Conservation (phyloP, 345 rosid genomes). For the Mangifera indica region DNA sequence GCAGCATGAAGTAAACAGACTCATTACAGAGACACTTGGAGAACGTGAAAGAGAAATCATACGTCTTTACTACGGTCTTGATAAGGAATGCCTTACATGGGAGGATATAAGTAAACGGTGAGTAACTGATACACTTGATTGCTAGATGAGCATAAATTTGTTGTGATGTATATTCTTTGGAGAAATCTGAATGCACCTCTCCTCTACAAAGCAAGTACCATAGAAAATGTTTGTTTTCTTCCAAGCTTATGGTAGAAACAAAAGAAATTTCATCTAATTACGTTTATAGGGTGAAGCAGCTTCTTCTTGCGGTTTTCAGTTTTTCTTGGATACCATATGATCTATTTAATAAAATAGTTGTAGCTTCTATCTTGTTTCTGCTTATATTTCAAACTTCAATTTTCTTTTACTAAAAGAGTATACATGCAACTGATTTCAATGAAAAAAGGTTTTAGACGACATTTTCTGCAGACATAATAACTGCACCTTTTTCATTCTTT, state of each 20-base stretch:
- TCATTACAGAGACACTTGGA: conserved; percentile 52
- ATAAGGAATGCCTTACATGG: conserved; percentile 84
- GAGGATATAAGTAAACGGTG: conserved; percentile 97
- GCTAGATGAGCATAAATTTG: not conserved
- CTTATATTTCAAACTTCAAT: not conserved
- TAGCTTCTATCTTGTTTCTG: not conserved
- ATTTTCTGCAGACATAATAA: not conserved
- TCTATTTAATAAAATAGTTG: not conserved
- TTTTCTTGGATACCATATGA: not conserved
- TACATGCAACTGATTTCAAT: too few relatives aligned
- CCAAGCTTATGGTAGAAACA: not conserved
- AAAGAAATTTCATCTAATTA: not conserved
- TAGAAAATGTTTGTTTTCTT: not conserved
- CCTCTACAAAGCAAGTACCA: not conserved
- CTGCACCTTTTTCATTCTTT: not conserved
- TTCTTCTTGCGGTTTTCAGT: not conserved
- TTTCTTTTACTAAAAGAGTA: not conserved
- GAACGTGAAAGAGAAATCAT: conserved; percentile 82
- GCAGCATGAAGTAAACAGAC: conserved; percentile 89
- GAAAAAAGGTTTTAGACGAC: too few relatives aligned
- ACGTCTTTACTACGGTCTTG: conserved; percentile 80
- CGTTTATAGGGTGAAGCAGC: not conserved
- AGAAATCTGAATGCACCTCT: not conserved
- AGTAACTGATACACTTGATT: conserved; percentile 20
- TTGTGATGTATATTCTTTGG: not conserved